These are phyloP conservation scores for Limonium bicolor DNA, from an alignment of 148 eudicot genomes.

Conservation along the genomic window DNA sequence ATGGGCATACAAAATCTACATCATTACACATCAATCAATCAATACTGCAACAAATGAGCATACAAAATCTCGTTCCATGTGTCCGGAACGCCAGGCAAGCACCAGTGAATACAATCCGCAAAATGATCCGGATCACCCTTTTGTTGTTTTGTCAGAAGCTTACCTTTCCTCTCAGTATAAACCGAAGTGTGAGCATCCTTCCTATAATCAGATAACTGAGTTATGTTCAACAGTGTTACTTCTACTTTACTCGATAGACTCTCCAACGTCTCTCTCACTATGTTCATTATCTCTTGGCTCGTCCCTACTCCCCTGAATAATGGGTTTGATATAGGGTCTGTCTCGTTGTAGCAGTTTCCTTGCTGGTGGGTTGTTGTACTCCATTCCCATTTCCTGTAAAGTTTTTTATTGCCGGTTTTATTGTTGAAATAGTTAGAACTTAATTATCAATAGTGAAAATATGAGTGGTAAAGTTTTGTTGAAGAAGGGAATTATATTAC, in stretches of 20 bases:
- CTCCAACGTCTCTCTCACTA: slow-evolving; percentile 33
- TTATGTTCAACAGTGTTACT: slow-evolving; percentile 55
- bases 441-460: neutral
- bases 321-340: slow-evolving; percentile 41
- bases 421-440: neutral
- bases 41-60: slow-evolving; percentile 41
- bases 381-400: slow-evolving; percentile 87
- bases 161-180: slow-evolving; percentile 64
- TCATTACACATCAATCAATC: no score
- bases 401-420: neutral
- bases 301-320: slow-evolving; percentile 77
- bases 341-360: slow-evolving; percentile 73
- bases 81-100: slow-evolving; percentile 94
- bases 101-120: slow-evolving; percentile 96
- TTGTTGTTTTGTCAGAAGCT: slow-evolving; percentile 64
- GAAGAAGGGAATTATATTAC: slow-evolving; percentile 6
- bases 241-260: slow-evolving; percentile 27
- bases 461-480: neutral
- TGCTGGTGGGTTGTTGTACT: slow-evolving; percentile 54
- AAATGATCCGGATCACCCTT: slow-evolving; percentile 53
- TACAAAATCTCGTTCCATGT: slow-evolving; percentile 83
- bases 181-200: slow-evolving; percentile 87
- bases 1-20: no score
- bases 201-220: slow-evolving; percentile 66
- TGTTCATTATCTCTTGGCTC: slow-evolving; percentile 47